Conservation (phyloP, 306 rosid species). For the Clitoria ternatea region DNA sequence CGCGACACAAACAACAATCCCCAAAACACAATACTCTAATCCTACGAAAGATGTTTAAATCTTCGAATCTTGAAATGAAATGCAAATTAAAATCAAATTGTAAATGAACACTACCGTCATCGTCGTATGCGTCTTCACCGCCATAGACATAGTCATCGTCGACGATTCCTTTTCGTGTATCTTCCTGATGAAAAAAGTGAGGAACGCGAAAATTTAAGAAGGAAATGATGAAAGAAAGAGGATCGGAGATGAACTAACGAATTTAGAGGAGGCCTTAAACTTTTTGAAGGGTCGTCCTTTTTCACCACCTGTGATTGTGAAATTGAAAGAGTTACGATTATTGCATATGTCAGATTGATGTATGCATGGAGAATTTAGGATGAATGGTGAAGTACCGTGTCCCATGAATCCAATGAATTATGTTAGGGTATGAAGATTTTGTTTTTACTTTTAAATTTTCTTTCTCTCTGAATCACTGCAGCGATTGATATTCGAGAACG, state of each 20-base stretch:
- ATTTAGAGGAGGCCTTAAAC: constrained; percentile 48
- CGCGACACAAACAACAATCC: neutral
- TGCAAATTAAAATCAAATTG: neutral
- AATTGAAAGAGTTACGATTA: neutral
- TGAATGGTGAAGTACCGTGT: constrained; percentile 24
- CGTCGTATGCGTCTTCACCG: constrained; percentile 64
- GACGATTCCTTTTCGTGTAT: constrained; percentile 33
- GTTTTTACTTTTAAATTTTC: neutral
- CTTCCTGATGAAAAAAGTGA: constrained; percentile 49
- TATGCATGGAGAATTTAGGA: neutral
- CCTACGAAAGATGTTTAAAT: neutral
- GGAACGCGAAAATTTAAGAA: neutral
- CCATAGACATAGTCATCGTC: constrained; percentile 47
- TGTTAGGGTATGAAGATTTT: neutral
- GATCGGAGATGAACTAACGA: constrained; percentile 22
- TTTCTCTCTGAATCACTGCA: neutral
- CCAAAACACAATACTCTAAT: neutral
- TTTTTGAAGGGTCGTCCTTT: constrained; percentile 57
- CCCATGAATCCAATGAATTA: constrained; percentile 24
- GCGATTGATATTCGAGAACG: neutral
- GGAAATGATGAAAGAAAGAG: neutral
- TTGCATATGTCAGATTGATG: neutral
- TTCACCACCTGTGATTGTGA: constrained; percentile 53
- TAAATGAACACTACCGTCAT: constrained; percentile 48
- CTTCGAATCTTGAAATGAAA: neutral